Base-by-base conservation (phyloP, 2,329 filamentous ascomycete species). In the Trichophyton rubrum region DNA sequence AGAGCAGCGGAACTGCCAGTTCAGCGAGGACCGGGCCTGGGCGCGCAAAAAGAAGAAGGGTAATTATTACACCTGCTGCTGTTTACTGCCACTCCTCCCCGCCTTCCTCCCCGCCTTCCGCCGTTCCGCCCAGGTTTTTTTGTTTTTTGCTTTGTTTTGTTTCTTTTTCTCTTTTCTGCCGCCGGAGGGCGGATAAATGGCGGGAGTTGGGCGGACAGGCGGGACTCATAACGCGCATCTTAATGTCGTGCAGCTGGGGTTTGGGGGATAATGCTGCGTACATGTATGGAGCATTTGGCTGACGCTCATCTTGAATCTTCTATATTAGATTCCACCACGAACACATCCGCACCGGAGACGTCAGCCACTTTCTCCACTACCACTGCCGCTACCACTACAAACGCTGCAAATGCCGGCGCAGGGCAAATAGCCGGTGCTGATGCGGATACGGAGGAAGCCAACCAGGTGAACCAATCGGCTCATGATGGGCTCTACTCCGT, bases 1-100 rank as follows among this genome's bases (percentile, higher is more conserved):
- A 57, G 78, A 80, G 64, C 77, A 79, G 72, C 73, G 76, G 65
- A 73, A 78, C 63, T 80, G 78, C 65, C 68, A 79, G 2, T 80
- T 80, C 61, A 73, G 71, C 38, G 73, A 74, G 64, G 74, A 73
- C 63, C 67, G 72, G 43, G 72, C 73, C 0, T 75, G 73, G 73
- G 72, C 73, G 57, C 71, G 73, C 60, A 69, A 66, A 59, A 71
- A 68, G 59, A 72, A 71, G 61, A 68, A 59, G 43, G 55, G 55
- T 57, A 43, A 15, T 11, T 38, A 24, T 38, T 38, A 38, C 33
- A 38, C 27, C 27, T 7, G 27, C 33, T 13, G 9, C 33, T 38
- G 11, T 2, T 15, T 43, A 17, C 15, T 43, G 40, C 40, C 15
- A 43, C n/a, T 43, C 40, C 40, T 41, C 40, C 41, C 15, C 27